Evolutionary conservation across 169 alveolate species (phyloP), one percentile per base, ranked within the genome.

Genomic region (Plasmodium fragile): DNA sequence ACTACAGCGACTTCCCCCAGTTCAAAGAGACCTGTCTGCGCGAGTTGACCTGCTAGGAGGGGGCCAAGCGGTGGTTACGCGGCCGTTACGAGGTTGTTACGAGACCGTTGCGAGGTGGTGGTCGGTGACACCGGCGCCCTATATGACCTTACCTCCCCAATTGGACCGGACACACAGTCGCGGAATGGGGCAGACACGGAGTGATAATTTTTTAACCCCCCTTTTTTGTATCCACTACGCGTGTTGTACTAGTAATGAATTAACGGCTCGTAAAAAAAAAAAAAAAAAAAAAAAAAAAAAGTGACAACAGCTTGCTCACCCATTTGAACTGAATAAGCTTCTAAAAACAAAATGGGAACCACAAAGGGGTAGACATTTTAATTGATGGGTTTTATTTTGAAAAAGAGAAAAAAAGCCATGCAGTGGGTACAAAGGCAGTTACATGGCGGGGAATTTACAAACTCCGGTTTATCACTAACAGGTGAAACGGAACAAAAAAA

Each of bases 1-100:
- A 87, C n/a, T 87, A 77, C 49, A 11, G 72, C 25, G 78, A 77
- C 36, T 87, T 87, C 45, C 4, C 78, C 45, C 41, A 65, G 7
- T 28, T 78, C 8, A 18, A 87, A 30, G 78, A 78, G 70, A 16
- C 22, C 22, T 49, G 59, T 22, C 59, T 13, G 25, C 11, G 59
- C 8, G 25, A 49, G 25, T 3, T 49, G 59, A 16, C 59, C 2
- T 49, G 59, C 3, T 49, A 49, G 59, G 7, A 22, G 7, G 18
- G 18, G 59, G 55, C 18, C 4, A 45, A 45, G 16, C 16, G 16
- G 52, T 43, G 55, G 55, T 1, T 1, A 45, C 2, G 45, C 8
- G 45, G 45, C 6, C 11, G 8, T 0, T 39, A 39, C 1, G 45
- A 0, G 45, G 45, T 39, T 6, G 8, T 1, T 36, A 36, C 2